phyloP scores from a whole-genome alignment of 495 filamentous ascomycete species.

The Hypoxylon crocopeplum region DNA sequence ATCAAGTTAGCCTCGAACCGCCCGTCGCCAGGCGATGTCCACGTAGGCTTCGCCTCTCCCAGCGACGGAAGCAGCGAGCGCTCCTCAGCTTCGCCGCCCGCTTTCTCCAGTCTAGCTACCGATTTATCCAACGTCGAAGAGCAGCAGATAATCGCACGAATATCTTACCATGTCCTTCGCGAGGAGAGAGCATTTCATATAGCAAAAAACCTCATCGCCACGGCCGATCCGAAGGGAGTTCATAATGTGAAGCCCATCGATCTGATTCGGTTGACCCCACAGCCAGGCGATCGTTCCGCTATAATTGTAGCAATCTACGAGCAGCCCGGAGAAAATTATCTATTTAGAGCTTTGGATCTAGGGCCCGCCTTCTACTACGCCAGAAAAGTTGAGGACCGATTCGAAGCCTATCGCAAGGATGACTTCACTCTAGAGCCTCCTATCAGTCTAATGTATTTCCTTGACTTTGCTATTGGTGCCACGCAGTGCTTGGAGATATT shows the following conservation, averaged over 20 bases:
- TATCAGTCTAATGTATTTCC: slow-evolving; percentile 73
- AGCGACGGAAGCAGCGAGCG: slow-evolving; percentile 50
- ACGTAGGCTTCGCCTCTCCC: slow-evolving; percentile 33
- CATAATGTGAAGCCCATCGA: slow-evolving; percentile 81
- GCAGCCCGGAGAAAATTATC: slow-evolving; percentile 74
- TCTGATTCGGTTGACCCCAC: slow-evolving; percentile 67
- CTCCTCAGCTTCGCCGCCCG: slow-evolving; percentile 43
- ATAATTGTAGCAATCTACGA: slow-evolving; percentile 80
- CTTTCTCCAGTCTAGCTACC: slow-evolving; percentile 31
- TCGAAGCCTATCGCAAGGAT: slow-evolving; percentile 46
- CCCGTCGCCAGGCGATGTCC: slow-evolving; percentile 43
- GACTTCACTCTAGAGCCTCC: slow-evolving; percentile 58
- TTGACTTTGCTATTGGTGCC: slow-evolving; percentile 88
- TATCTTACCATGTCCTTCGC: slow-evolving; percentile 79
- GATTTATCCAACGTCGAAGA: slow-evolving; percentile 51
- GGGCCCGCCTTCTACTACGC: slow-evolving; percentile 75
- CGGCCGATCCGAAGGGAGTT: slow-evolving; percentile 73
- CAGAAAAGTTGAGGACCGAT: slow-evolving; percentile 55
- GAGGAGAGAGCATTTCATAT: slow-evolving; percentile 87
- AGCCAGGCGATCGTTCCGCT: slow-evolving; percentile 66
- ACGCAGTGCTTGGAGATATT: slow-evolving; percentile 84
- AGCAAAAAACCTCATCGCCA: slow-evolving; percentile 69
- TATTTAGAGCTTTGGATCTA: slow-evolving; percentile 73
- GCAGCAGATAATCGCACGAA: slow-evolving; percentile 69
- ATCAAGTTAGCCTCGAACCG: slow-evolving; percentile 42